Percentiles rank a stretch among this genome's conserved stretches.
Evolutionary conservation across 2,329 filamentous ascomycete species (phyloP).

Genomic region (Colletotrichum sp.): DNA sequence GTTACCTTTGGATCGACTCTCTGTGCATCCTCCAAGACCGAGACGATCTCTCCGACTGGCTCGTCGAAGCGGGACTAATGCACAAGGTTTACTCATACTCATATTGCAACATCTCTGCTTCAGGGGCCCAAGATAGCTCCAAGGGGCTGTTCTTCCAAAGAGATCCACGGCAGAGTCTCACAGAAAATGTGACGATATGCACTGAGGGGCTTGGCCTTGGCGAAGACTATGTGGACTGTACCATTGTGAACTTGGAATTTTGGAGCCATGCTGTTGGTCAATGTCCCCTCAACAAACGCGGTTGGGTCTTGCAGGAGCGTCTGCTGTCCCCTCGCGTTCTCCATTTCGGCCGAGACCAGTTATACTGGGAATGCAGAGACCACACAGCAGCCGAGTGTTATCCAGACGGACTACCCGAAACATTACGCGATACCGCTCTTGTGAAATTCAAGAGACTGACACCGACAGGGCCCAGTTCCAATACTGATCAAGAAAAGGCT

Average conservation of each 20-base stretch:
- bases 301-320: constrained; percentile 1
- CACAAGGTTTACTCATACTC: constrained; percentile 23
- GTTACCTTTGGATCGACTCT: constrained; percentile 19
- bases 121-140: constrained; percentile 7
- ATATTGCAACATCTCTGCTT: constrained; percentile 24
- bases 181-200: background rate
- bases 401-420: background rate
- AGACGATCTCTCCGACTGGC: constrained; percentile 22
- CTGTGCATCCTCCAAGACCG: constrained; percentile 21
- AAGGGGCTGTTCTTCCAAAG: constrained; percentile 1
- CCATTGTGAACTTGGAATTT: background rate
- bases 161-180: background rate
- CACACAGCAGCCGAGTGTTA: background rate
- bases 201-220: background rate
- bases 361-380: constrained; percentile 5
- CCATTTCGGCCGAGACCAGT: background rate
- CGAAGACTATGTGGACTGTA: background rate
- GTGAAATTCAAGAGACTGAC: background rate
- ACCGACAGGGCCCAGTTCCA: accelerated
- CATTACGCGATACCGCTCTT: background rate
- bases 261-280: background rate
- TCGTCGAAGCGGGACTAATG: constrained; percentile 21
- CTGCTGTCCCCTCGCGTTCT: background rate
- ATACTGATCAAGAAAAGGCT: accelerated
- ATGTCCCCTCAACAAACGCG: background rate